These are phyloP conservation scores for Mercurialis annua DNA, from an alignment of 345 rosid species.

Conservation along the genomic window DNA sequence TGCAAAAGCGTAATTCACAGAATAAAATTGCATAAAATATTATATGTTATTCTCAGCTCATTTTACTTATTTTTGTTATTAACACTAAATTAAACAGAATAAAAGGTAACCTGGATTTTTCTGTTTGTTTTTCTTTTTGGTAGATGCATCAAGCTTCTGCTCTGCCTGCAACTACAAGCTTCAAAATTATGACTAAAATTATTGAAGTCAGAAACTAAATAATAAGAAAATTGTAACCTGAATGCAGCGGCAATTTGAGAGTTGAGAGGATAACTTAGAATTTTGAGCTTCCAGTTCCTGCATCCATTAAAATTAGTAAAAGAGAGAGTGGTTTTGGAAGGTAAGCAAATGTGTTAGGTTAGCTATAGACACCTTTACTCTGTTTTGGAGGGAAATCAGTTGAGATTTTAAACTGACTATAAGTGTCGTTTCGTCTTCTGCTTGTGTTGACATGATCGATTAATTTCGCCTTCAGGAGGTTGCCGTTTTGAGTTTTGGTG, in stretches of 20 bases:
- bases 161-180: constrained; percentile 33
- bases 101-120: constrained; percentile 28
- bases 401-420: constrained; percentile 15
- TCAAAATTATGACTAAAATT: neutral
- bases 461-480: neutral
- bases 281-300: constrained; percentile 73
- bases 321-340: neutral
- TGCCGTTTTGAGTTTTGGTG: neutral
- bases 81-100: neutral
- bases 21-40: neutral
- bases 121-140: constrained; percentile 31
- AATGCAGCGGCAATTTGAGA: constrained; percentile 50
- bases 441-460: constrained; percentile 1
- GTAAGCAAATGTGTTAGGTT: too few relatives aligned
- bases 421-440: neutral
- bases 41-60: neutral
- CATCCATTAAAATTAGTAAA: too few relatives aligned
- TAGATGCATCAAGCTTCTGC: constrained; percentile 30
- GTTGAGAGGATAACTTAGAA: constrained; percentile 40
- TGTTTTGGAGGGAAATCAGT: constrained; percentile 24
- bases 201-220: neutral
- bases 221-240: constrained; percentile 36
- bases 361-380: constrained; percentile 25
- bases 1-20: neutral
- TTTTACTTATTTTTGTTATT: neutral